Evolutionary conservation across 306 rosid species (phyloP).

Genomic region (Citrullus amarus): DNA sequence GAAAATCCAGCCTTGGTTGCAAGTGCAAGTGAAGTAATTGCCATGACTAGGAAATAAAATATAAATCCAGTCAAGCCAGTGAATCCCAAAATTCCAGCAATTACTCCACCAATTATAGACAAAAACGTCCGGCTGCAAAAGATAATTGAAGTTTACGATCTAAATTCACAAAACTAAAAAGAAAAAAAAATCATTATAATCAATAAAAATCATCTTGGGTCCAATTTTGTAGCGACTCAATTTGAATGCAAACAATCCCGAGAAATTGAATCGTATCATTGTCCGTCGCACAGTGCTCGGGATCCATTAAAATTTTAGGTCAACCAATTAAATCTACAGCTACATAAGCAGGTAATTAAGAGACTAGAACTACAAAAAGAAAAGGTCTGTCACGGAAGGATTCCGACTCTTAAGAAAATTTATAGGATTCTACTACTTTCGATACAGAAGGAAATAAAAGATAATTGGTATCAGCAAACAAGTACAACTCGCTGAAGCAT

Average conservation of each 20-base stretch:
- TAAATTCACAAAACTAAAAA: background rate
- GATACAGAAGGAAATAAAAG: background rate
- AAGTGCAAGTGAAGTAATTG: constrained; percentile 56
- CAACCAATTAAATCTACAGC: background rate
- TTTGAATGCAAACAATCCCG: background rate
- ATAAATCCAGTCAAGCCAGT: constrained; percentile 73
- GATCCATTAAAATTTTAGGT: background rate
- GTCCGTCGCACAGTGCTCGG: background rate
- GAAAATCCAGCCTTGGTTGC: constrained; percentile 58
- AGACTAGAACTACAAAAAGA: background rate
- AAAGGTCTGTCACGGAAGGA: background rate
- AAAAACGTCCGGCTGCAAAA: constrained; percentile 86
- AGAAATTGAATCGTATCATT: no score
- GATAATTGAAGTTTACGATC: background rate
- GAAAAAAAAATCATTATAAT: background rate
- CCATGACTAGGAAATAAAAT: constrained; percentile 69
- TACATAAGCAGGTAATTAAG: background rate
- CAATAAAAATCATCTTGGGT: background rate
- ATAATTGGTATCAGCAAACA: background rate
- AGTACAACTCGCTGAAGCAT: background rate
- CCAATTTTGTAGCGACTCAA: background rate
- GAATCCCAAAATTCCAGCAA: constrained; percentile 91
- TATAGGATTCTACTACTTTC: background rate
- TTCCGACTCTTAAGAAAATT: background rate
- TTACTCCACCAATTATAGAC: constrained; percentile 86